Evolutionary conservation across 176 grass and related monocot genomes (phyloP).

Genomic region (Bonia amplexicaulis): DNA sequence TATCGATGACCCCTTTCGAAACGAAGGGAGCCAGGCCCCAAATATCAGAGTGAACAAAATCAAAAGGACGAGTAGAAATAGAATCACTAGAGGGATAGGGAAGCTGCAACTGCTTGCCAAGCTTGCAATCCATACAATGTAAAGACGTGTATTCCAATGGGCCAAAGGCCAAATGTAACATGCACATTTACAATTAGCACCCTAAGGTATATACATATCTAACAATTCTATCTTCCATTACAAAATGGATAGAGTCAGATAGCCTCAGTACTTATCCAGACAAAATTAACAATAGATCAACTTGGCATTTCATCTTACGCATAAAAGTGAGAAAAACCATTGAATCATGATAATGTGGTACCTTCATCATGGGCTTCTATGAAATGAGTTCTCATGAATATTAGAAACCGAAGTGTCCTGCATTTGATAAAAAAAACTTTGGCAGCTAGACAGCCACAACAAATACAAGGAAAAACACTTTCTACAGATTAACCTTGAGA

Average conservation of each 20-base stretch:
- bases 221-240: constrained; percentile 5
- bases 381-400: constrained; percentile 47
- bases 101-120: too few species aligned
- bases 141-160: too few species aligned
- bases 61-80: too few species aligned
- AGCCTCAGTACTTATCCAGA: background rate
- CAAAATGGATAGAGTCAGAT: background rate
- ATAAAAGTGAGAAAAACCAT: background rate
- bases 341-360: background rate
- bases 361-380: constrained; percentile 32
- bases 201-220: too few species aligned
- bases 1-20: too few species aligned
- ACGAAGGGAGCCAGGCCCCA: too few species aligned
- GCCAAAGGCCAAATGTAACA: too few species aligned
- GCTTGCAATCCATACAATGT: too few species aligned
- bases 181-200: too few species aligned
- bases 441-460: constrained; percentile 2
- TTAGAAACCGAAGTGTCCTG: constrained; percentile 44
- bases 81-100: too few species aligned
- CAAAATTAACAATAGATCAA: background rate
- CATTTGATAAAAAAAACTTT: constrained; percentile 8
- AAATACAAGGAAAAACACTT: background rate
- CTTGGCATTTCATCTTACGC: background rate
- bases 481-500: background rate
- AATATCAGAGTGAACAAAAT: too few species aligned